These are phyloP conservation scores for Chaetomium cochliodes DNA, from an alignment of 495 filamentous ascomycete genomes.

Conservation along the genomic window DNA sequence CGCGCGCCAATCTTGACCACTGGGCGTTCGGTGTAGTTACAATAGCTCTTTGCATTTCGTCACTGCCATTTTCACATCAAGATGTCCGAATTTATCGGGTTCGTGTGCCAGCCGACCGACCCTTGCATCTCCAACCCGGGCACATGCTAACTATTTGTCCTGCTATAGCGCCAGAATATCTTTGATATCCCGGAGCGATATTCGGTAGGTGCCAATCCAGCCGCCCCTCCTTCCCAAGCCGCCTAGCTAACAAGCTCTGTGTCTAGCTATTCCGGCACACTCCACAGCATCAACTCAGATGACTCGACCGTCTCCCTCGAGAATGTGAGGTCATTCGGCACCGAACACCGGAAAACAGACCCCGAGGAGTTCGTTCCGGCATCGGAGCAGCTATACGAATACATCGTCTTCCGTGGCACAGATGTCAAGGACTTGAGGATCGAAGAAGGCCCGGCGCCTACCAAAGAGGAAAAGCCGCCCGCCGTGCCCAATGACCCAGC, in stretches of 20 bases:
- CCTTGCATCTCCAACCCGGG: background rate
- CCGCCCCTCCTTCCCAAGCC: constrained; percentile 5
- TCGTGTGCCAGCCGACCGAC: constrained; percentile 24
- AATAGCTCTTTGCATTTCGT: constrained; percentile 19
- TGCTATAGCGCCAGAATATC: constrained; percentile 68
- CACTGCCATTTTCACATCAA: constrained; percentile 4
- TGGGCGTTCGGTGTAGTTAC: constrained; percentile 7
- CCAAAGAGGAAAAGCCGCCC: constrained; percentile 70
- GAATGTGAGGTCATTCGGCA: constrained; percentile 88
- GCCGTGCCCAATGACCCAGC: constrained; percentile 92
- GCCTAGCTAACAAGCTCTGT: constrained; percentile 7
- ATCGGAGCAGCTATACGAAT: constrained; percentile 87
- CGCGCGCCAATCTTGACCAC: background rate
- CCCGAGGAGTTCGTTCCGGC: constrained; percentile 77
- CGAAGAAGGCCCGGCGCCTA: constrained; percentile 64
- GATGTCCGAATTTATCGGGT: constrained; percentile 57
- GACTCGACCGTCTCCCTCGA: constrained; percentile 94
- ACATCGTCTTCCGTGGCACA: constrained; percentile 97
- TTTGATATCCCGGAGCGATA: constrained; percentile 95
- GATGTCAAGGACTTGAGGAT: constrained; percentile 98
- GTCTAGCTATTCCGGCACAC: constrained; percentile 83
- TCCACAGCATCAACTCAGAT: constrained; percentile 98
- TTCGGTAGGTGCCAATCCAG: constrained; percentile 62
- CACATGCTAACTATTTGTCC: constrained; percentile 29
- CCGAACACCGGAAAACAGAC: constrained; percentile 78